A percentile compares a stretch with the other conserved stretches of the same genome.
Evolutionary conservation across 176 grass and related monocot genomes (phyloP).

Genomic region (Echinochloa phyllopogon): DNA sequence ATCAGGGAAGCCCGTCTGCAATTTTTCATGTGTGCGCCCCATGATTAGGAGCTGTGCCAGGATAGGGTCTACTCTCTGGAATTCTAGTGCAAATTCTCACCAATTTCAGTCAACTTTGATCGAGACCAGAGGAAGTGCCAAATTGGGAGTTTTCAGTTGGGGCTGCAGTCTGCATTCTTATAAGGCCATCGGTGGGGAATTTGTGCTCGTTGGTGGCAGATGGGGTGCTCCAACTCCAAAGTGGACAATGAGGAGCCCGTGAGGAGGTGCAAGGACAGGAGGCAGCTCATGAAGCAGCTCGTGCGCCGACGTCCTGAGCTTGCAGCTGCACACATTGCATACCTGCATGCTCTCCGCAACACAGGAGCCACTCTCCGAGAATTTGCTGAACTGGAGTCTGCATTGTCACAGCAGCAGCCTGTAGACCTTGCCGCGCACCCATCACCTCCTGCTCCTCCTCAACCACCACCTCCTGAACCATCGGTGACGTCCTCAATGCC

Average conservation of each 20-base stretch:
- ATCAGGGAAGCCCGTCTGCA: background rate
- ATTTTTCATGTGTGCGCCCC: constrained; percentile 1
- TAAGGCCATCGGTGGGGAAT: constrained; percentile 1
- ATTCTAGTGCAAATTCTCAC: constrained; percentile 34
- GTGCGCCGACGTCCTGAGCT: constrained; percentile 67
- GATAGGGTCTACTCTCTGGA: background rate
- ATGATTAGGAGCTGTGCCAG: constrained; percentile 29
- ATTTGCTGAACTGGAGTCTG: constrained; percentile 77
- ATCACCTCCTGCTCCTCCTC: constrained; percentile 39
- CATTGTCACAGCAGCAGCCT: constrained; percentile 38
- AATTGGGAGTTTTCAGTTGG: constrained; percentile 22
- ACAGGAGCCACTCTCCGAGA: constrained; percentile 87
- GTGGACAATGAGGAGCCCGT: constrained; percentile 83
- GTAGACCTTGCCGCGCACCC: constrained; percentile 11
- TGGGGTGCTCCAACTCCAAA: constrained; percentile 86
- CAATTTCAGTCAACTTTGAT: constrained; percentile 33
- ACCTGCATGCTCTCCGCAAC: constrained; percentile 83
- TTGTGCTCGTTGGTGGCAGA: constrained; percentile 37
- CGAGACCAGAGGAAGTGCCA: background rate
- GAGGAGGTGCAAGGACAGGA: constrained; percentile 85
- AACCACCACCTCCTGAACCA: constrained; percentile 32
- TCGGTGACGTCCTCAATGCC: constrained; percentile 56
- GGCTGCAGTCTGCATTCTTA: constrained; percentile 30
- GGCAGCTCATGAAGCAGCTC: constrained; percentile 87
- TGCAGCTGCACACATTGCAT: constrained; percentile 67